phyloP scores from a whole-genome alignment of 371 early-diverging fungal species.

The Mucor sp. region DNA sequence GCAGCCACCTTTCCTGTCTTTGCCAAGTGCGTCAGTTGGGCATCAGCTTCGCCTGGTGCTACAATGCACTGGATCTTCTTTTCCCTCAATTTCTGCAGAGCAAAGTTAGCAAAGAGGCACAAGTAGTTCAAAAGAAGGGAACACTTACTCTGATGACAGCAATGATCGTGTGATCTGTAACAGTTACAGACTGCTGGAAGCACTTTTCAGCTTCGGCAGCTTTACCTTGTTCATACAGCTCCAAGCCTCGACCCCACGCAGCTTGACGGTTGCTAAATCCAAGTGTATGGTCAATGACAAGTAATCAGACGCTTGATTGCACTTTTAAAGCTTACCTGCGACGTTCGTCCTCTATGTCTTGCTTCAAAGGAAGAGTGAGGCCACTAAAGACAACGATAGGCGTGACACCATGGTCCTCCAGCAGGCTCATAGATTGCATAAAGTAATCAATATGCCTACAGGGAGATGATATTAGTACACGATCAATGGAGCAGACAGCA shows the following conservation, averaged over 20 bases:
- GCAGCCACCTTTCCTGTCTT: conserved; percentile 73
- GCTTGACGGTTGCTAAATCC: not conserved
- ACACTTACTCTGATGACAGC: conserved; percentile 66
- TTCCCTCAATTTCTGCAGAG: conserved; percentile 57
- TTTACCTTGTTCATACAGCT: conserved; percentile 53
- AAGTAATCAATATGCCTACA: conserved; percentile 77
- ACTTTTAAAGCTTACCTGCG: not conserved
- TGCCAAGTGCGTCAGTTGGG: conserved; percentile 92
- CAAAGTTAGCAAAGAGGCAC: not conserved
- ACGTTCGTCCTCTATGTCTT: conserved; percentile 75
- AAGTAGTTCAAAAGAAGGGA: not conserved
- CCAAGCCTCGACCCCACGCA: conserved; percentile 32
- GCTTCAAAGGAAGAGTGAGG: conserved; percentile 85
- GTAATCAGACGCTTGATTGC: not conserved
- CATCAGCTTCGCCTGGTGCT: conserved; percentile 99
- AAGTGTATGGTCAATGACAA: not conserved
- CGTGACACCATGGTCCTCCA: conserved; percentile 69
- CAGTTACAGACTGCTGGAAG: conserved; percentile 73
- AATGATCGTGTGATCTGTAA: conserved; percentile 80
- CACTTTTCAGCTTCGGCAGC: conserved; percentile 64
- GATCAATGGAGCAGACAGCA: not conserved
- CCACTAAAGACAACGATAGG: conserved; percentile 99
- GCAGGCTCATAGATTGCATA: conserved; percentile 70
- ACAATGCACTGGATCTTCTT: conserved; percentile 81
- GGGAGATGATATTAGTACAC: not conserved